Percentiles rank a stretch among this genome's conserved stretches.
Evolutionary conservation across 1,139 yeast genomes (phyloP).

Genomic region (Magnusiomyces ingens): DNA sequence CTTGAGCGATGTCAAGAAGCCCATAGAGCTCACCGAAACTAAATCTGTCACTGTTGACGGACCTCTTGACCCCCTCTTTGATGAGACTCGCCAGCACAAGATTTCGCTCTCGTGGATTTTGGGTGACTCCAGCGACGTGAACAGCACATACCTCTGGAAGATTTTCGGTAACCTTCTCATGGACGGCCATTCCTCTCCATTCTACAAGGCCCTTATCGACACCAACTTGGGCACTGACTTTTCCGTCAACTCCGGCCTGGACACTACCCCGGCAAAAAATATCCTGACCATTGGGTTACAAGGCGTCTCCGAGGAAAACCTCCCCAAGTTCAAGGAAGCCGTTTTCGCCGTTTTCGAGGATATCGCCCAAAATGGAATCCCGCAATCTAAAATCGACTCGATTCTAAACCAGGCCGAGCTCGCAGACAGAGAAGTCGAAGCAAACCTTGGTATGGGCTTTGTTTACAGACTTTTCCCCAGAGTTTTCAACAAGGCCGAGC

Average conservation of each 20-base stretch:
- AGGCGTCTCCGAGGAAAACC: conserved; percentile 53
- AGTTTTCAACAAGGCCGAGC: conserved; percentile 76
- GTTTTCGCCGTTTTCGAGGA: conserved; percentile 37
- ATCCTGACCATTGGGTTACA: conserved; percentile 82
- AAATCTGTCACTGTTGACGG: conserved; percentile 48
- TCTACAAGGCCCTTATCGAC: conserved; percentile 79
- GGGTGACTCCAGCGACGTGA: conserved; percentile 64
- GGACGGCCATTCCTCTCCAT: conserved; percentile 90
- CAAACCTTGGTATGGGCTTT: conserved; percentile 82
- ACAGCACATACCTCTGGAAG: conserved; percentile 67
- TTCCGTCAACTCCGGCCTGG: conserved; percentile 83
- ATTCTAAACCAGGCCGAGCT: conserved; percentile 83
- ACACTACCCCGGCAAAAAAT: conserved; percentile 69
- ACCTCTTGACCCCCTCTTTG: conserved; percentile 79
- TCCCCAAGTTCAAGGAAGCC: conserved; percentile 39
- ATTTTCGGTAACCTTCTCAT: conserved; percentile 64
- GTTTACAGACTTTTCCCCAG: conserved; percentile 70
- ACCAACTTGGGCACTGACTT: conserved; percentile 80
- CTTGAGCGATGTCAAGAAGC: conserved; percentile 39
- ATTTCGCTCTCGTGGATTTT: conserved; percentile 83
- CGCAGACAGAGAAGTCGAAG: conserved; percentile 75
- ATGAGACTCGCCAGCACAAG: conserved; percentile 63
- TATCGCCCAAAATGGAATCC: conserved; percentile 39
- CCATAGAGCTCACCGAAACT: conserved; percentile 39
- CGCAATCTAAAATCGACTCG: conserved; percentile 66